A percentile compares a stretch with the other conserved stretches of the same genome.
phyloP scores from a whole-genome alignment of 176 grass and related monocot species.

The Triticum monococcum region DNA sequence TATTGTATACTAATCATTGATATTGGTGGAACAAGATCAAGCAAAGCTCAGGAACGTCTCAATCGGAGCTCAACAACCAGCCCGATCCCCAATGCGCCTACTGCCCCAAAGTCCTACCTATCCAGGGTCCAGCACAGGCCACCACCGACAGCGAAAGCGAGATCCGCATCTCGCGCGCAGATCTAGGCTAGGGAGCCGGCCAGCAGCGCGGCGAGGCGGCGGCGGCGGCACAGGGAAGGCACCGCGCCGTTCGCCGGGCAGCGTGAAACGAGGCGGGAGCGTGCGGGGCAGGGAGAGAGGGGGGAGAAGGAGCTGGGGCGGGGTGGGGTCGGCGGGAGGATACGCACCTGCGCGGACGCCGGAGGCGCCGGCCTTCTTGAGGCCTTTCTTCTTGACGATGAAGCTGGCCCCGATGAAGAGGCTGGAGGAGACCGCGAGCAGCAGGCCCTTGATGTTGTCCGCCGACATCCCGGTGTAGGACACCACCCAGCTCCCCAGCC shows the following conservation, averaged over 20 bases:
- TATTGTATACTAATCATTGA: neutral
- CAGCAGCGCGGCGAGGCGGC: neutral
- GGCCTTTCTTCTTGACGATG: constrained; percentile 99
- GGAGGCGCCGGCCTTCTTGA: constrained; percentile 91
- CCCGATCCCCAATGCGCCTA: neutral
- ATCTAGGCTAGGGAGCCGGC: constrained; percentile 24
- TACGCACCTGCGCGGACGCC: constrained; percentile 83
- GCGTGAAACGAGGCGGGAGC: neutral
- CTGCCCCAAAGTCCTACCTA: neutral
- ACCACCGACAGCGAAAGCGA: neutral
- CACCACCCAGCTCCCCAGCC: constrained; percentile 72
- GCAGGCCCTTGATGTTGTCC: constrained; percentile 95
- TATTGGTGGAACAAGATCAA: neutral
- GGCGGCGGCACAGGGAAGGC: neutral
- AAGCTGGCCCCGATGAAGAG: constrained; percentile 97
- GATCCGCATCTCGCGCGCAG: constrained; percentile 38
- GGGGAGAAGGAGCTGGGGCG: neutral
- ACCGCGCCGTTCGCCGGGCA: neutral
- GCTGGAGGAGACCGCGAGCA: constrained; percentile 93
- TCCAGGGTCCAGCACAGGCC: neutral
- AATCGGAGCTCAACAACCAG: neutral
- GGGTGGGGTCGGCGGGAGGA: neutral
- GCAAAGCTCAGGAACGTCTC: neutral
- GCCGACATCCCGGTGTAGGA: constrained; percentile 94
- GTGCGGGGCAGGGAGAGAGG: neutral